Evolutionary conservation across 371 early-diverging fungal genomes (phyloP), one percentile per base, ranked within the genome.

Genomic region (Mortierella sp.): DNA sequence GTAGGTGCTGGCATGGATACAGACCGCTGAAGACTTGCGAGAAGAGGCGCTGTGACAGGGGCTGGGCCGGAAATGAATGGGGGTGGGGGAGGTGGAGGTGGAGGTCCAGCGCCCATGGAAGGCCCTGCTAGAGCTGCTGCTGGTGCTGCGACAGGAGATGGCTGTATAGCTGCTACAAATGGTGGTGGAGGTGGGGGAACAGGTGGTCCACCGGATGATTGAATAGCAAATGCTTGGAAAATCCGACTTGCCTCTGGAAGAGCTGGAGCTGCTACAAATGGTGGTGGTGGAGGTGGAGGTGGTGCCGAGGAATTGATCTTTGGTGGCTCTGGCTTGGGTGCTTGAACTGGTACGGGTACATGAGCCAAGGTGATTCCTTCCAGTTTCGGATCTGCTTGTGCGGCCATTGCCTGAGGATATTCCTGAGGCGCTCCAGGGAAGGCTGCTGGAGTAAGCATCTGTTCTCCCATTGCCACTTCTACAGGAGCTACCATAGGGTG

Each of bases 41-140:
- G 84, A 47, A 80, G 76, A 2, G 90, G 88, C 14, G 78, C 80
- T 13, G 75, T 34, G 50, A 44, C 11, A 5, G 68, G 47, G 13
- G 38, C 50, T 38, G 60, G 10, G 11, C 73, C 70, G 24, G 76
- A 58, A 31, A 55, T 28, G 45, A 70, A 60, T 26, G 84, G 73
- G 68, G 77, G 78, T 31, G 81, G 82, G 16, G 84, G 82, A 13
- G 81, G 81, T 31, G 83, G 83, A 7, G 81, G 79, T 4, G 79
- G 74, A 1, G 76, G 74, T 26, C 72, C 76, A 3, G 26, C 54
- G 3, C 74, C 54, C 34, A 48, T 52, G 19, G 48, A 4, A 44
- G 60, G 48, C 38, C 44, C 28, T 68, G 57, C 24, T 10, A 54
- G 79, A 9, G 72, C 44, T 21, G 52, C 54, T 45, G 28, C 54